phyloP scores from a whole-genome alignment of 257 asterid genomes.

The Eucommia ulmoides region DNA sequence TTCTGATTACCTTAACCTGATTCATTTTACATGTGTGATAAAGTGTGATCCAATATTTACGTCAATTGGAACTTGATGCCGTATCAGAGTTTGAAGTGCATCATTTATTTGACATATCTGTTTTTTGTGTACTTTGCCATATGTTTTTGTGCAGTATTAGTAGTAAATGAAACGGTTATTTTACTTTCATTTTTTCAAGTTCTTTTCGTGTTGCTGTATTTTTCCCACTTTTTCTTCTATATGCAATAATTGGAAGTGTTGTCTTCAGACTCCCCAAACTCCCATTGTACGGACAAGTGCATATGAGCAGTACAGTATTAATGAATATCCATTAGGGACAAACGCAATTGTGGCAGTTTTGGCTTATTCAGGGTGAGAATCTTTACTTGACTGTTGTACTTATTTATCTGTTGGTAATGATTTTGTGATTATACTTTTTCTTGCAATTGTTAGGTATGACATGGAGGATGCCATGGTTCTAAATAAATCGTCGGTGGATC shows the following conservation, averaged over 20 bases:
- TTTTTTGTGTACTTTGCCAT: too few relatives aligned
- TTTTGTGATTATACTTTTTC: too few relatives aligned
- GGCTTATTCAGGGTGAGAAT: constrained; percentile 88
- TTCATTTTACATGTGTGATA: too few relatives aligned
- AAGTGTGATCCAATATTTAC: too few relatives aligned
- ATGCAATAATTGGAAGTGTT: neutral
- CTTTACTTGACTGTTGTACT: neutral
- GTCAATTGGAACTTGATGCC: too few relatives aligned
- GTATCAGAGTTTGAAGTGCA: too few relatives aligned
- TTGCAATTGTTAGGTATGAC: constrained; percentile 92
- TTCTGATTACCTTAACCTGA: too few relatives aligned
- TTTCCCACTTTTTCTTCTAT: constrained; percentile 2
- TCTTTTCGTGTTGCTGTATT: constrained; percentile 5
- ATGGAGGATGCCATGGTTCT: constrained; percentile 99
- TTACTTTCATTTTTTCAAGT: too few relatives aligned
- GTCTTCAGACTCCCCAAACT: constrained; percentile 86
- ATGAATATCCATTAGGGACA: constrained; percentile 86
- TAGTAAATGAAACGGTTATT: too few relatives aligned
- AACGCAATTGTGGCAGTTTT: constrained; percentile 97
- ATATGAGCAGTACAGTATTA: constrained; percentile 71
- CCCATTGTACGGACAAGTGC: constrained; percentile 93
- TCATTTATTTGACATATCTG: too few relatives aligned
- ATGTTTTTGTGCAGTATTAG: too few relatives aligned
- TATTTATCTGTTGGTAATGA: constrained; percentile 1
- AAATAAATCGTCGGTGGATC: constrained; percentile 95